Base-by-base conservation (phyloP, 2,329 filamentous ascomycete genomes). In the Zalaria sp. region DNA sequence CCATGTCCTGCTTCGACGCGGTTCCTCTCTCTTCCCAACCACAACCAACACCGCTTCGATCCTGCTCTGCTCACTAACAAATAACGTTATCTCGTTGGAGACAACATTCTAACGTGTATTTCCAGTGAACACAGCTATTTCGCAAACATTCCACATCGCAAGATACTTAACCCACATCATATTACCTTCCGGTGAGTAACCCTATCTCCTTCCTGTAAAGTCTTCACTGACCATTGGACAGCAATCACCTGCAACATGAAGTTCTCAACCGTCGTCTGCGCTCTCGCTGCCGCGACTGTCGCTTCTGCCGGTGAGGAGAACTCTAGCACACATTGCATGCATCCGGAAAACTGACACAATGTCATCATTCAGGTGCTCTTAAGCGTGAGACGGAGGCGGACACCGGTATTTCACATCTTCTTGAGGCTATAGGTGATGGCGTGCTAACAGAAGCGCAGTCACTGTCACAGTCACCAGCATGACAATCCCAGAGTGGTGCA, bases 391-490 rank as follows among this genome's bases (percentile, higher is more conserved):
- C 18, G 18, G 18, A 18, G 6, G 11, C 34, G 11, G 7, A 28
- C 39, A 28, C 5, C 6, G 27, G 38, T 40, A 27, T 10, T 9
- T 18, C 8, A 25, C 34, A n/a, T n/a, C 6, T 3, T 18, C 31
- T 40, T 28, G 27, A 5, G 2, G 4, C 18, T 25, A 5, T 25
- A 41, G 35, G 32, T 26, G 35, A 34, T 18, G 25, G 31, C 18
- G 25, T 34, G 37, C 41, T 43, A 35, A 11, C 27, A 10, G n/a
- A 37, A 3, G 38, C 40, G 34, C 27, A 35, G 26, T 27, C n/a
- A 42, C 37, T 40, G 37, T 36, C 11, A 46, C 41, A 27, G 32
- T 43, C 28, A 46, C 44, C 27, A 10, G 36, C 11, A 41, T 35
- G 10, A 5, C 6, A 4, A 27, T 27, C 32, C 35, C 35, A 4